Evolutionary conservation across 192 early-diverging fungal species (phyloP), one percentile per base, ranked within the genome.

Genomic region (Pilaira anomala): DNA sequence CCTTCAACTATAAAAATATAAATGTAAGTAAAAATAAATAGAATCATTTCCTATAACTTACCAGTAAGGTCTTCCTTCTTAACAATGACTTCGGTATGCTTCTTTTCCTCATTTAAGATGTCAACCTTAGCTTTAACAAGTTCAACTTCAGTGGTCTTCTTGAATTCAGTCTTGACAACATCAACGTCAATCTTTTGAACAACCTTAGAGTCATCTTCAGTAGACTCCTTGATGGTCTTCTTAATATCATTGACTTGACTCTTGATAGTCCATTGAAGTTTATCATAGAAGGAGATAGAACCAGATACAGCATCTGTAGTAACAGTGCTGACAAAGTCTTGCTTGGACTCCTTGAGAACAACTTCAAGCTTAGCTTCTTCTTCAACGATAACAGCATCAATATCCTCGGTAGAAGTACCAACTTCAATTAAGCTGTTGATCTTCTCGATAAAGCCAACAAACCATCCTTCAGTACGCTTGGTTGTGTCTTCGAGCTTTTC

Each of bases 261-360:
- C 11, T 50, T n/a, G 19, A 62, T 12, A 19, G 60, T 25, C n/a
- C 1, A 6, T 26, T 49, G 7, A 22, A 62, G 3, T 5, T 52
- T 7, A 22, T 16, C 14, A 21, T 42, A 30, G 48, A 39, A 42
- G 30, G 24, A 2, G 16, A 42, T 48, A 2, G 11, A 8, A 5
- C 9, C 29, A 26, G 25, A 30, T 16, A 8, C 16, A 40, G 8
- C 50, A 19, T 49, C 39, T 14, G 7, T 6, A 26, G 39, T 26
- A 7, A 18, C 36, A 0, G 52, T 33, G 21, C 50, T 9, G 7
- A 21, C 18, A 16, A 9, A 18, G 25, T 60, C 44, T 12, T 36
- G n/a, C 21, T 46, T 56, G 4, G 62, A 63, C 19, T 52, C 30
- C n/a, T 63, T 29, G 0, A 63, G n/a, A 9, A 52, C 50, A 41